Conservation (phyloP, 139 green algal genomes). For the Chlamydomonas schloesseri region DNA sequence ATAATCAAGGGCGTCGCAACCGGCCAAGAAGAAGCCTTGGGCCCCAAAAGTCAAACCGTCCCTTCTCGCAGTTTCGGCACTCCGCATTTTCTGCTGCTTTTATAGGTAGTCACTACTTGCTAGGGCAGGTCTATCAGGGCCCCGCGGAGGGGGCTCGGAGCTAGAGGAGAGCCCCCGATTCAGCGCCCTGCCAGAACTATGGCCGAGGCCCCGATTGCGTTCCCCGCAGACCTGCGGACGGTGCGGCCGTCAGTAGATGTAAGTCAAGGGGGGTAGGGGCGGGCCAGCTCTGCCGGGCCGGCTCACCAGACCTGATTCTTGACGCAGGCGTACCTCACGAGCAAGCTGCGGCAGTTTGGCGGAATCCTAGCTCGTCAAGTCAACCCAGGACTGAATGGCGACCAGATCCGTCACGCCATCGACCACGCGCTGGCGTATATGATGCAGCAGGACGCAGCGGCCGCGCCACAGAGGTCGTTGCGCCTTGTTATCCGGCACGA, state of each 20-base stretch:
- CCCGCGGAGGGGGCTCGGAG: no score
- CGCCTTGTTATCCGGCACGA: slow-evolving; percentile 71
- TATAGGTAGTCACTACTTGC: no score
- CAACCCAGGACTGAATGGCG: slow-evolving; percentile 18
- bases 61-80: no score
- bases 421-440: slow-evolving; percentile 40
- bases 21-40: no score
- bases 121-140: no score
- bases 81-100: no score
- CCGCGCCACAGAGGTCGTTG: slow-evolving; percentile 45
- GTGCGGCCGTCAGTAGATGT: slow-evolving; percentile 4
- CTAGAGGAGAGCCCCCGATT: no score
- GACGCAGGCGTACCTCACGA: slow-evolving; percentile 53
- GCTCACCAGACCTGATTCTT: no score
- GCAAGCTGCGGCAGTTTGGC: slow-evolving; percentile 62
- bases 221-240: background rate
- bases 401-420: slow-evolving; percentile 50
- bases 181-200: background rate
- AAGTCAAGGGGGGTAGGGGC: background rate
- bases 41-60: no score
- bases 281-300: no score
- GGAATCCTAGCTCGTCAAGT: slow-evolving; percentile 30
- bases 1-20: no score
- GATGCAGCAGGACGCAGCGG: slow-evolving; percentile 20
- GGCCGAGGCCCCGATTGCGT: background rate